Evolutionary conservation across 305 asterid species (phyloP).

Genomic region (Solanum hybrid): DNA sequence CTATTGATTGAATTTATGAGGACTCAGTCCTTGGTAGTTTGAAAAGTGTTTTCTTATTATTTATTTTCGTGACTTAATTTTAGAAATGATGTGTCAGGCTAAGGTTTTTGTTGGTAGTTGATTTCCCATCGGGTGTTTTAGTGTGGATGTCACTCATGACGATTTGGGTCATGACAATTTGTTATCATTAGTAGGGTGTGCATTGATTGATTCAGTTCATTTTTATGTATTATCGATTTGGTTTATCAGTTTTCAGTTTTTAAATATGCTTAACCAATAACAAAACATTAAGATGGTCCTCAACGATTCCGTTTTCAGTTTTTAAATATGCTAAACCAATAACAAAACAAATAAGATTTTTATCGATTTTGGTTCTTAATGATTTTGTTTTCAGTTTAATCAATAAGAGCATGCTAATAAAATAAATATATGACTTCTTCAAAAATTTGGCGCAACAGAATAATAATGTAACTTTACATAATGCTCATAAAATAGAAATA

Average conservation of each 20-base stretch:
- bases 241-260: too few species aligned
- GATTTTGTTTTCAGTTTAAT: too few species aligned
- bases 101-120: not conserved
- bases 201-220: not conserved
- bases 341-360: too few species aligned
- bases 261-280: not conserved
- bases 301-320: too few species aligned
- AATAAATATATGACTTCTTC: not conserved
- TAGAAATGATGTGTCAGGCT: not conserved
- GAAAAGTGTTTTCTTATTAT: not conserved
- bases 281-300: not conserved
- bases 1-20: not conserved
- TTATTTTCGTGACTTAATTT: not conserved
- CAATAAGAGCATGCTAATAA: not conserved
- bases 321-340: not conserved
- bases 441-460: not conserved
- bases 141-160: not conserved
- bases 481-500: not conserved
- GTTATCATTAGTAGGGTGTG: not conserved
- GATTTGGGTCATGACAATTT: not conserved
- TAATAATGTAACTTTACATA: not conserved
- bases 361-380: not conserved
- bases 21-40: not conserved
- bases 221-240: not conserved
- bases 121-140: not conserved